Evolutionary conservation across 768 basidiomycete genomes (phyloP), one percentile per base, ranked within the genome.

Genomic region (Macrocybe gigantea): DNA sequence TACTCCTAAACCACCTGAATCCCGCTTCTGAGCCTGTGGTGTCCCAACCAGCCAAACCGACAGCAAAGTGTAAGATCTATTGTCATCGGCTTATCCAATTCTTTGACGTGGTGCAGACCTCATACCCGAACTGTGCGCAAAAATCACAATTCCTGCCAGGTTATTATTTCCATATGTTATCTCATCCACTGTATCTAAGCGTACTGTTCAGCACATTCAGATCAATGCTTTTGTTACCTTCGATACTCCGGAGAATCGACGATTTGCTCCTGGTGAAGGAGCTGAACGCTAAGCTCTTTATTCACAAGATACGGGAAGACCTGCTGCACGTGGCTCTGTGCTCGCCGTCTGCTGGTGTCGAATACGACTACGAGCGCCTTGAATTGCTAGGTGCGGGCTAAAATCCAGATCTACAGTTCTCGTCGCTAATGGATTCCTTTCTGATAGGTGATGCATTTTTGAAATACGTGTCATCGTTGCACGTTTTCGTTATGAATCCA

Each of bases 101-200:
- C 30, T 44, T 8, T 33, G 32, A 32, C 12, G 13, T 31, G 12
- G 5, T 5, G 11, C 59, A 92, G 89, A 86, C 61, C 70, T 92
- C 36, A 88, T 92, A 56, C 90, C 90, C n/a, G 90, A 92, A 61
- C 67, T 91, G 11, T 87, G 83, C 58, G 75, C 74, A 38, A 85
- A 79, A 57, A 82, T 78, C 58, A 83, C 82, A 7, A 69, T 90
- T 50, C 80, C 87, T 33, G 84, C 84, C 22, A 88, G 82, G 89
- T 85, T 41, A 43, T 34, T 8, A 29, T 49, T 33, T 9, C 30
- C 31, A 10, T 7, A 11, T 1, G 43, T 48, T 47, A 34, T 46
- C n/a, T 30, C 32, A 34, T 49, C 38, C 6, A 44, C 45, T 36
- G 34, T 32, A 33, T 29, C 45, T 44, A 14, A 56, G 15, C 38